These are phyloP conservation scores for Mycena indigotica DNA, from an alignment of 768 basidiomycete species.

Conservation along the genomic window DNA sequence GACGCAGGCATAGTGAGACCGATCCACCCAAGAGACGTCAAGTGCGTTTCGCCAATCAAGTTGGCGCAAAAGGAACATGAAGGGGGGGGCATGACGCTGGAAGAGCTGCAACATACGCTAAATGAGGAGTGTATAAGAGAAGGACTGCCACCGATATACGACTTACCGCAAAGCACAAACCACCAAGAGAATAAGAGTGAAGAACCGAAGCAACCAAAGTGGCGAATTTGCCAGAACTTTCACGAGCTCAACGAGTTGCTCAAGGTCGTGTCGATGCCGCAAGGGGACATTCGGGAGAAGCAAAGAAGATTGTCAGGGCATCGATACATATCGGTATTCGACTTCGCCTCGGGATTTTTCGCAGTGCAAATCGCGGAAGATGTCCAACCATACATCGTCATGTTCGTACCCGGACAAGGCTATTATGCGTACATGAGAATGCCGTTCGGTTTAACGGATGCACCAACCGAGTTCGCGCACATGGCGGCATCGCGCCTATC, in stretches of 20 bases:
- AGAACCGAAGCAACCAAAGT: constrained; percentile 26
- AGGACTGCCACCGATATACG: constrained; percentile 25
- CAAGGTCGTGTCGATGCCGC: constrained; percentile 32
- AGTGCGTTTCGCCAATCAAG: constrained; percentile 35
- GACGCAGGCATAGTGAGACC: constrained; percentile 35
- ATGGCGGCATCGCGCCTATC: constrained; percentile 28
- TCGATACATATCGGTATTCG: constrained; percentile 35
- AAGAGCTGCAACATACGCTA: constrained; percentile 35
- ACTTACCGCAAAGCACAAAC: constrained; percentile 26
- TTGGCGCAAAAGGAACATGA: constrained; percentile 41
- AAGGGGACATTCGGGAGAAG: constrained; percentile 42
- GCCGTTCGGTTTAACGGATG: constrained; percentile 45
- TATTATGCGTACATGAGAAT: constrained; percentile 37
- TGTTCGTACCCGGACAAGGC: constrained; percentile 41
- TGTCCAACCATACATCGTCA: constrained; percentile 31
- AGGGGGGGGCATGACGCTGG: constrained; percentile 29
- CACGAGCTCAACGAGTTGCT: constrained; percentile 35
- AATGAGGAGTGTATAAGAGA: constrained; percentile 36
- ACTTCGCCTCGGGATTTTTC: constrained; percentile 43
- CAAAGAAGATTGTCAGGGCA: constrained; percentile 40
- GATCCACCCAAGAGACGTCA: constrained; percentile 34
- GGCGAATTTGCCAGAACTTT: constrained; percentile 43
- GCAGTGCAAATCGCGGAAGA: constrained; percentile 22
- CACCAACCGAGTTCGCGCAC: constrained; percentile 37
- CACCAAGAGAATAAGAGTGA: not conserved